Evolutionary conservation across 2,329 filamentous ascomycete genomes (phyloP).

Genomic region (Pseudogymnoascus sp.): DNA sequence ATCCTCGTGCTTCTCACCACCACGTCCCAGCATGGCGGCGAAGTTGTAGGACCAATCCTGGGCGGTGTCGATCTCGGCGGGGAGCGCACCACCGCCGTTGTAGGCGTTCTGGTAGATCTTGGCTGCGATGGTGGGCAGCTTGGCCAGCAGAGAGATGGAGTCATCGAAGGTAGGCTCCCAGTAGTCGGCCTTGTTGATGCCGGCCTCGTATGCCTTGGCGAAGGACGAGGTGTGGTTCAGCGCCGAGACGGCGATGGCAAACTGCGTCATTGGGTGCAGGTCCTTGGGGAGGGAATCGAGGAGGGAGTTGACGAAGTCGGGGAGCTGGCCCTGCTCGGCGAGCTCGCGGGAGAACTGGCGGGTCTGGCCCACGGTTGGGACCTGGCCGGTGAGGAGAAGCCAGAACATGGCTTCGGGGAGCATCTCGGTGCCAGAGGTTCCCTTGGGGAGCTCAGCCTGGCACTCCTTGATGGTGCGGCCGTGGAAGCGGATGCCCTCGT

Average conservation of each 20-base stretch:
- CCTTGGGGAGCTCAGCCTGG: constrained; percentile 88
- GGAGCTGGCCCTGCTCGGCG: constrained; percentile 76
- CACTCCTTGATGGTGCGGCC: constrained; percentile 97
- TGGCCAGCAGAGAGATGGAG: constrained; percentile 84
- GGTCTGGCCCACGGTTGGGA: constrained; percentile 75
- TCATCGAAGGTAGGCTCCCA: constrained; percentile 99
- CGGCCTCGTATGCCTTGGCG: constrained; percentile 83
- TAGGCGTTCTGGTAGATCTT: constrained; percentile 96
- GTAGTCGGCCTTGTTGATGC: constrained; percentile 91
- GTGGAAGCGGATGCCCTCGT: constrained; percentile 97
- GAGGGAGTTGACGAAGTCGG: constrained; percentile 76
- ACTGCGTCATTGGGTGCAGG: constrained; percentile 97
- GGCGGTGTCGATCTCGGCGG: constrained; percentile 65
- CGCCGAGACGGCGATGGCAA: constrained; percentile 90
- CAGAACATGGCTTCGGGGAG: constrained; percentile 99
- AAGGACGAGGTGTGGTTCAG: constrained; percentile 92
- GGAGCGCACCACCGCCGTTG: constrained; percentile 63
- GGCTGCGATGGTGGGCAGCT: constrained; percentile 91
- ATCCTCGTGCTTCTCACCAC: constrained; percentile 76
- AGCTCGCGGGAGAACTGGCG: constrained; percentile 77
- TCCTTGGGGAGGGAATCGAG: constrained; percentile 82
- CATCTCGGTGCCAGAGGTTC: constrained; percentile 89
- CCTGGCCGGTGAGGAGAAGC: constrained; percentile 87
- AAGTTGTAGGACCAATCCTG: constrained; percentile 99
- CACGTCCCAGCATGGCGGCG: constrained; percentile 88